Percentiles rank a stretch among this genome's conserved stretches.
Conservation (phyloP, 1,139 yeast species). For the Nakaseomyces sp. region DNA sequence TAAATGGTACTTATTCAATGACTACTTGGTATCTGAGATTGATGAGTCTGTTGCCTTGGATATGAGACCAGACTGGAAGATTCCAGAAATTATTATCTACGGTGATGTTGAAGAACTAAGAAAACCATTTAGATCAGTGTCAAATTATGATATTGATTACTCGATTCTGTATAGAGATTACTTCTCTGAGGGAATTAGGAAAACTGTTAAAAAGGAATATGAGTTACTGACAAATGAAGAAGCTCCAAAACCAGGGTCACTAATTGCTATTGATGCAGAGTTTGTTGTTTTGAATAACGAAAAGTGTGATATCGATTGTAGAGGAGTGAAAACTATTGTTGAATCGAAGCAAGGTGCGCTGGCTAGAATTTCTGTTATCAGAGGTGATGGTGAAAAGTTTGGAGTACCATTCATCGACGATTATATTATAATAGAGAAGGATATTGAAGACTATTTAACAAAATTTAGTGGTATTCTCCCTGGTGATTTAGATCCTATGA, state of each 20-base stretch:
- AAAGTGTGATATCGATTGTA: conserved; percentile 63
- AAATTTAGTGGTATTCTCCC: conserved; percentile 87
- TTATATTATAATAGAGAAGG: conserved; percentile 66
- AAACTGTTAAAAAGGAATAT: conserved; percentile 52
- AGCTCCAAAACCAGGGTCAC: conserved; percentile 64
- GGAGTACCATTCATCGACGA: conserved; percentile 91
- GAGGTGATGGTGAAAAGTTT: conserved; percentile 59
- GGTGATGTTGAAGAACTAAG: conserved; percentile 37
- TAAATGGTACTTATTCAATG: conserved; percentile 83
- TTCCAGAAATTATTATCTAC: conserved; percentile 68
- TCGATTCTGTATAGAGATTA: conserved; percentile 65
- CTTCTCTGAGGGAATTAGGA: conserved; percentile 63
- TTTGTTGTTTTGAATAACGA: conserved; percentile 81
- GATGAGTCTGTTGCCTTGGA: conserved; percentile 61
- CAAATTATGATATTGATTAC: conserved; percentile 42
- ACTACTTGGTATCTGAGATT: conserved; percentile 77
- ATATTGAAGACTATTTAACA: conserved; percentile 78
- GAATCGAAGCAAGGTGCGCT: conserved; percentile 70
- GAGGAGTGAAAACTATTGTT: conserved; percentile 59
- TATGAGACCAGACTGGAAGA: conserved; percentile 69
- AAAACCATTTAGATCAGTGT: conserved; percentile 35
- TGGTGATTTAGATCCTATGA: conserved; percentile 73
- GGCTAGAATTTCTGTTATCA: conserved; percentile 81
- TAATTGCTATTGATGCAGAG: conserved; percentile 94
- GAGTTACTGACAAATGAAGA: conserved; percentile 55